Base-by-base conservation (phyloP, 371 early-diverging fungal species). In the Lichtheimia ornata region DNA sequence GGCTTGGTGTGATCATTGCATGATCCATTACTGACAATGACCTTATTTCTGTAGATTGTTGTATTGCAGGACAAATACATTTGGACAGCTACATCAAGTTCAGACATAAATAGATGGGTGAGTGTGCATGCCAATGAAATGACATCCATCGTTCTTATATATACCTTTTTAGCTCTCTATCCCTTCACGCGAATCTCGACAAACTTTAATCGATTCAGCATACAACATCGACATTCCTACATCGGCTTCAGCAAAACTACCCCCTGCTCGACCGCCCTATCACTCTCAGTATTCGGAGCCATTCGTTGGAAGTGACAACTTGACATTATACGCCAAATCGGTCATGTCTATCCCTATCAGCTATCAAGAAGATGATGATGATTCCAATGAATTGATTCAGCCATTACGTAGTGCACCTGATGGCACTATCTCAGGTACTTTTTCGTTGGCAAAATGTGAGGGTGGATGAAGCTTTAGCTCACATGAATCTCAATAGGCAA, bases 51-150 rank as follows among this genome's bases (percentile, higher is more conserved):
- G 50, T 67, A 90, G 89, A 72, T 94, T 67, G 84, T 81, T 17
- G 92, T 91, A 2, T 72, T 89, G 13, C 87, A 94, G 25, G 91
- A 94, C 66, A 73, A 84, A 40, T 94, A 85, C 65, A 76, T 97
- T 2, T 97, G 97, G 97, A 95, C 97, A 3, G 95, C 97, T 0
- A 96, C 97, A 9, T 84, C 87, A 25, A 79, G 83, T 18, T 89
- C 94, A 0, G 83, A 78, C 42, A 83, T 97, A 40, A 88, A 92
- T 58, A 84, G 95, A 66, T 97, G 97, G 97, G 86, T 86, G 65
- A 51, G 69, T 35, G 35, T 35, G 35, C 35, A 9, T 35, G 35
- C 2, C 5, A 28, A 28, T 28, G 28, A 6, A 35, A 9, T 35
- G 22, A 22, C 22, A 22, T 22, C 22, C 35, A 35, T 35, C 35